These are phyloP conservation scores for Penicillium macrosclerotiorum DNA, from an alignment of 495 filamentous ascomycete genomes.

Conservation along the genomic window DNA sequence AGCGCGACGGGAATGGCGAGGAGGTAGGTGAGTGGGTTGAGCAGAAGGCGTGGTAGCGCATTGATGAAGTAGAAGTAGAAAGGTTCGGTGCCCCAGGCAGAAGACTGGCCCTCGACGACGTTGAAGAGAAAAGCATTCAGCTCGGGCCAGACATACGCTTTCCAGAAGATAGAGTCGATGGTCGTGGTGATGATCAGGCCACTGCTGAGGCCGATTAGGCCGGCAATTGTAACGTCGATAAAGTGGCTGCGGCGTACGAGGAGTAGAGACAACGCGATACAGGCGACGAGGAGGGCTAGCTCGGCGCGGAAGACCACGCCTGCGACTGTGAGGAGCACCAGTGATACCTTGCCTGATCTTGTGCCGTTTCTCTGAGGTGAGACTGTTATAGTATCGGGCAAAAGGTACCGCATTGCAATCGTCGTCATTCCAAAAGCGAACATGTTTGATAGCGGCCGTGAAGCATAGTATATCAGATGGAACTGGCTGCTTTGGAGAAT, in stretches of 20 bases:
- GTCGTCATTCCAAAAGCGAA: conserved; percentile 87
- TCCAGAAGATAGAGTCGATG: conserved; percentile 93
- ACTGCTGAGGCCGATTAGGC: conserved; percentile 58
- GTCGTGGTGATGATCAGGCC: conserved; percentile 65
- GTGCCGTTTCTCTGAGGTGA: conserved; percentile 18
- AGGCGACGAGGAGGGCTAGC: conserved; percentile 72
- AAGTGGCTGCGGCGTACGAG: conserved; percentile 52
- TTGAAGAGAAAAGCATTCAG: conserved; percentile 89
- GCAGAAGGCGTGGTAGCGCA: conserved; percentile 75
- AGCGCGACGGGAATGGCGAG: conserved; percentile 67
- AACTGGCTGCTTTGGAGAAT: conserved; percentile 85
- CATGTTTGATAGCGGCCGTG: conserved; percentile 90
- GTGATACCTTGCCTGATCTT: conserved; percentile 40
- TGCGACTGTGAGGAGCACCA: conserved; percentile 77
- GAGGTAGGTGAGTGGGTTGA: conserved; percentile 67
- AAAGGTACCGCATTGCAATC: conserved; percentile 64
- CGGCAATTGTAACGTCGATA: conserved; percentile 61
- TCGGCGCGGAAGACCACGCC: conserved; percentile 89
- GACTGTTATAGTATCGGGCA: conserved; percentile 51
- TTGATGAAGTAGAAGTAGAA: conserved; percentile 84
- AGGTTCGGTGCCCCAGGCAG: conserved; percentile 82
- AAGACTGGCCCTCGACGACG: conserved; percentile 64
- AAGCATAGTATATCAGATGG: conserved; percentile 91
- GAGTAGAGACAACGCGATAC: conserved; percentile 52
- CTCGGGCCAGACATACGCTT: conserved; percentile 80